Percentiles rank a stretch among this genome's conserved stretches.
These are phyloP conservation scores for Phoma sp. DNA, from an alignment of 2,329 filamentous ascomycete genomes.

Conservation along the genomic window DNA sequence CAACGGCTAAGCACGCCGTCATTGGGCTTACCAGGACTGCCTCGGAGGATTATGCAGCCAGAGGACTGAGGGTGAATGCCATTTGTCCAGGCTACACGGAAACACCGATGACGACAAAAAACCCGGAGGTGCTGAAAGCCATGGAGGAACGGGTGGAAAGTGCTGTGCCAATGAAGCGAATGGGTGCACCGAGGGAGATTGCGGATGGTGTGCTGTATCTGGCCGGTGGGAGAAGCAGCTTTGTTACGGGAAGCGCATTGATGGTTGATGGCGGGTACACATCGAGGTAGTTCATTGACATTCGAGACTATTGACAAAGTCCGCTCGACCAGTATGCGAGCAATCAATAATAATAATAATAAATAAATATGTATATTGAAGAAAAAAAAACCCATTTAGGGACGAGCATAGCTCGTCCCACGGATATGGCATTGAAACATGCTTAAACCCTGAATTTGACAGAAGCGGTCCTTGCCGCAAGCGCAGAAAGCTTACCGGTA, in stretches of 20 bases:
- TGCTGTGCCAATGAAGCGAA: constrained; percentile 34
- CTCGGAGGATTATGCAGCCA: constrained; percentile 53
- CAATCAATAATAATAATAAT: background rate
- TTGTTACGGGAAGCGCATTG: constrained; percentile 35
- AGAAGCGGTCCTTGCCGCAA: constrained; percentile 10
- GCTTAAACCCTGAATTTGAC: constrained; percentile 10
- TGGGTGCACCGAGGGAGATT: constrained; percentile 32
- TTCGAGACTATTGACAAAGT: too few relatives aligned
- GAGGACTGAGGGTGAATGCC: constrained; percentile 52
- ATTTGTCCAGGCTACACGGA: constrained; percentile 40
- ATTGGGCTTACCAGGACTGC: constrained; percentile 54
- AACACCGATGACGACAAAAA: constrained; percentile 31
- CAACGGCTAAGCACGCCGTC: constrained; percentile 52
- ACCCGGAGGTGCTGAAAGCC: constrained; percentile 29
- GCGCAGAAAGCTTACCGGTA: constrained; percentile 15
- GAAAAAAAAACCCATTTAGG: too few relatives aligned
- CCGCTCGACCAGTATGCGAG: background rate
- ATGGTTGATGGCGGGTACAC: constrained; percentile 33
- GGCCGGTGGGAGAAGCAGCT: constrained; percentile 32
- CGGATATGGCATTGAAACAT: background rate
- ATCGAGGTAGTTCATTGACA: constrained; percentile 5
- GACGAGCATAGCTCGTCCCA: too few relatives aligned
- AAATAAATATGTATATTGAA: background rate
- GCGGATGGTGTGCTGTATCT: constrained; percentile 40
- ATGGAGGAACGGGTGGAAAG: constrained; percentile 33